These are phyloP conservation scores for Paradendryphiella salina DNA, from an alignment of 2,329 filamentous ascomycete genomes.

Conservation along the genomic window DNA sequence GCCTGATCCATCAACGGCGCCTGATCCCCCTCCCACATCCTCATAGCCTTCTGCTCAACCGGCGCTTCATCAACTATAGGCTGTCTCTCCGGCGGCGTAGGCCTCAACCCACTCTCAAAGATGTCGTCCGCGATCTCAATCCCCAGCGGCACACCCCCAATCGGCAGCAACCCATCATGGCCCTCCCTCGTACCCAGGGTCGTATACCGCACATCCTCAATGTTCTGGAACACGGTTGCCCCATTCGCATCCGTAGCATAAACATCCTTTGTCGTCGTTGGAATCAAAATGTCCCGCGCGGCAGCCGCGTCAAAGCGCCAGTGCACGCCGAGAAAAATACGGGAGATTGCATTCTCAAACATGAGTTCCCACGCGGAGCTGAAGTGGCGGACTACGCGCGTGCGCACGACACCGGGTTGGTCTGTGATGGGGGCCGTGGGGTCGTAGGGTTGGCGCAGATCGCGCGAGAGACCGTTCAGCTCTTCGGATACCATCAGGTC, in stretches of 20 bases:
- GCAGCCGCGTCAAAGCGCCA: conserved; percentile 38
- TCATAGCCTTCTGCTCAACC: background rate
- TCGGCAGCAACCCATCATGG: conserved; percentile 8
- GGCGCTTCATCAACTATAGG: conserved; percentile 6
- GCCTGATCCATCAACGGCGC: background rate
- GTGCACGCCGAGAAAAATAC: conserved; percentile 35
- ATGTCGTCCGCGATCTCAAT: conserved; percentile 23
- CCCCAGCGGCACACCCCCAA: conserved; percentile 20
- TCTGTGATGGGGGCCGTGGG: conserved; percentile 26
- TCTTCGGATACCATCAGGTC: conserved; percentile 27
- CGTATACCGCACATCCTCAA: conserved; percentile 15
- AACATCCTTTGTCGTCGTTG: conserved; percentile 13
- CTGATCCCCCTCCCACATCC: background rate
- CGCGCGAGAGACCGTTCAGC: conserved; percentile 31
- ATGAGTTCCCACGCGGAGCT: conserved; percentile 32
- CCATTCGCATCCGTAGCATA: conserved; percentile 16
- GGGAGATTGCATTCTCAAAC: conserved; percentile 35
- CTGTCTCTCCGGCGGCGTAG: conserved; percentile 13
- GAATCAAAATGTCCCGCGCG: conserved; percentile 21
- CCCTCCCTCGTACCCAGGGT: conserved; percentile 17
- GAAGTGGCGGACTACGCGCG: conserved; percentile 23
- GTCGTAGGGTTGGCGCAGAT: conserved; percentile 30
- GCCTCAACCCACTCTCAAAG: conserved; percentile 10
- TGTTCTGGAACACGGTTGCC: conserved; percentile 15
- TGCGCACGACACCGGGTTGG: conserved; percentile 33